These are phyloP conservation scores for Taiozyma sp. DNA, from an alignment of 1,139 yeast species.

Conservation along the genomic window DNA sequence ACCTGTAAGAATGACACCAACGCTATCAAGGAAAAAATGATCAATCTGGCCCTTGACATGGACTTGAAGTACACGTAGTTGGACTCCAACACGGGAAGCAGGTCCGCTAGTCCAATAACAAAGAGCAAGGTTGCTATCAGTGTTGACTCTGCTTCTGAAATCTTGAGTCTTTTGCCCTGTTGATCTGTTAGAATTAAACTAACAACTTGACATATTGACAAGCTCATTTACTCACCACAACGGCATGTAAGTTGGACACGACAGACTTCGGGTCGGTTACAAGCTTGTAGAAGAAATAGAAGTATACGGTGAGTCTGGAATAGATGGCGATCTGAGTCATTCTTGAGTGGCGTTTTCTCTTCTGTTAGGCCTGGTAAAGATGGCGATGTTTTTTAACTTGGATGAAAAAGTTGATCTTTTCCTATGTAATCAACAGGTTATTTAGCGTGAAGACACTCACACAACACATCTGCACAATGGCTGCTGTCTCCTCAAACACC, in stretches of 20 bases:
- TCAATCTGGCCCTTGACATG: slow-evolving; percentile 6
- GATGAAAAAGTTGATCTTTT: neutral
- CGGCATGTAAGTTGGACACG: neutral
- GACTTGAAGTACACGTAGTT: slow-evolving; percentile 5
- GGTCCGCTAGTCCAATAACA: slow-evolving; percentile 3
- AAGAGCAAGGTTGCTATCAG: slow-evolving; percentile 5
- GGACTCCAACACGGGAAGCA: slow-evolving; percentile 4
- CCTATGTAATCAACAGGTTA: neutral
- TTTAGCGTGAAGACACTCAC: no score
- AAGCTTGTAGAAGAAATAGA: slow-evolving; percentile 41
- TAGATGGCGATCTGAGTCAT: neutral
- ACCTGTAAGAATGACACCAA: slow-evolving; percentile 3
- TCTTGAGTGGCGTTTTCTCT: neutral
- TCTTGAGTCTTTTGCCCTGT: slow-evolving; percentile 3
- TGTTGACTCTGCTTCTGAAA: slow-evolving; percentile 8
- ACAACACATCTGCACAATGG: slow-evolving; percentile 9
- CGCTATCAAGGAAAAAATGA: slow-evolving; percentile 4
- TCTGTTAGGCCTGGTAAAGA: neutral
- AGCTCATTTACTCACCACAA: neutral
- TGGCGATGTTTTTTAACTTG: neutral
- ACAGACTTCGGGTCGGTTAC: neutral
- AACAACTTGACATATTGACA: neutral
- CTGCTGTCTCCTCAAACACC: slow-evolving; percentile 15
- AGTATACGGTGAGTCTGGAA: neutral
- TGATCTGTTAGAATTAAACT: neutral